Conservation (phyloP, 345 rosid genomes). For the Garcia nutans region DNA sequence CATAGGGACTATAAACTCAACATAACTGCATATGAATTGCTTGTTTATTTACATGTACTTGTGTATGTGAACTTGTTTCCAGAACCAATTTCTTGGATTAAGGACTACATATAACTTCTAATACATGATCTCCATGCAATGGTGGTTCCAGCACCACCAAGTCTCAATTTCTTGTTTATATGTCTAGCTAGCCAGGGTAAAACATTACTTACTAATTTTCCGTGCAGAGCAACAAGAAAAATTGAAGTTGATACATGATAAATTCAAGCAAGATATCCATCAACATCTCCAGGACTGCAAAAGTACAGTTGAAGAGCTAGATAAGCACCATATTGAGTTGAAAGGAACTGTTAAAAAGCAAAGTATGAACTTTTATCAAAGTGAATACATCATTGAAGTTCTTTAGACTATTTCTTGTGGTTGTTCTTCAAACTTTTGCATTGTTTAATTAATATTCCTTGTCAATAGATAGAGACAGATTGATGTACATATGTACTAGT, state of each 20-base stretch:
- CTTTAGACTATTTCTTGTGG: slow-evolving; percentile 4
- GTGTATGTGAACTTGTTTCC: not conserved
- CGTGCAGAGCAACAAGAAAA: slow-evolving; percentile 71
- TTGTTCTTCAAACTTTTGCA: slow-evolving; percentile 12
- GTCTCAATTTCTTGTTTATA: not conserved
- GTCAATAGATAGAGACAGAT: too few species aligned
- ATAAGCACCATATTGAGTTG: slow-evolving; percentile 57
- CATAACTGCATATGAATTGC: not conserved
- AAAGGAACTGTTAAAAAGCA: slow-evolving; percentile 68
- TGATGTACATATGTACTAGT: not conserved
- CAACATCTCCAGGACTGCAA: slow-evolving; percentile 60
- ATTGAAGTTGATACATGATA: slow-evolving; percentile 59
- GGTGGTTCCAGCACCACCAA: not conserved
- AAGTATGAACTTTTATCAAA: slow-evolving; percentile 48
- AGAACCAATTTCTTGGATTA: not conserved
- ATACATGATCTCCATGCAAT: too few species aligned
- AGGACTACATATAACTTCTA: not conserved
- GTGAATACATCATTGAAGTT: slow-evolving; percentile 3
- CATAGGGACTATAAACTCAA: not conserved
- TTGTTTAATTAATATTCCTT: not conserved
- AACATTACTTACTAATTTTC: not conserved
- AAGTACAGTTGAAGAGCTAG: slow-evolving; percentile 59
- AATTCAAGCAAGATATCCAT: slow-evolving; percentile 60
- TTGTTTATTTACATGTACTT: not conserved
- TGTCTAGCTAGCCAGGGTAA: not conserved